Base-by-base conservation (phyloP, 2,329 filamentous ascomycete genomes). In the Trichophyton verrucosum region DNA sequence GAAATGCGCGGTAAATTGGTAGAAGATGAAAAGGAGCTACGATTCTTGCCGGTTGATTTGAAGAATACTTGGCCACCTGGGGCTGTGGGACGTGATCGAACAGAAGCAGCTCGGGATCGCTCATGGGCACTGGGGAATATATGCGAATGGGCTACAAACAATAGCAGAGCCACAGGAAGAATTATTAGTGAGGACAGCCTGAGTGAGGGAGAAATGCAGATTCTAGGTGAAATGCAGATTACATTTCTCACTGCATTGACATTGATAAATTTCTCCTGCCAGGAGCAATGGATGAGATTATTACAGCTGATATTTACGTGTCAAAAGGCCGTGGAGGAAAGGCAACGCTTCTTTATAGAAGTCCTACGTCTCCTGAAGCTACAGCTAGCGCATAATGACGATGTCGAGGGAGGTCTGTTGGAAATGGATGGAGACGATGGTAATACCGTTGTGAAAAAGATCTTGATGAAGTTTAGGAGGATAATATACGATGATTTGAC, bases 231-330 rank as follows among this genome's bases (percentile, higher is more conserved):
- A 66, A 66, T 86, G 60, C 82, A 86, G 65, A 83, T 86, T 66
- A 78, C 77, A 36, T 86, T 86, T 65, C 70, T 86, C 8, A 85
- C 83, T 80, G 76, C 83, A 1, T 67, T 86, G 62, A 84, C 82
- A 3, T 73, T 86, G 64, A 84, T 84, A 74, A 86, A 86, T 68
- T 85, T 81, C 68, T 85, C 82, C 1, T 86, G 83, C 66, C 72
- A 86, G 2, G 82, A 86, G 68, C 83, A 86, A 68, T 86, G 84
- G 84, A 85, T 83, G 67, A 73, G 84, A 42, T 65, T 86, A 9
- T 71, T 86, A 8, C 72, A 73, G 1, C 70, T 86, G 24, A 72
- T 85, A 6, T 73, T 86, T 57, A 86, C 82, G 0, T 85, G 81
- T 66, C 76, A 74, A 17, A 69, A 68, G 46, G 82, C 82, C 1